These are phyloP conservation scores for Nicotiana otophora DNA, from an alignment of 257 asterid species.

Conservation along the genomic window DNA sequence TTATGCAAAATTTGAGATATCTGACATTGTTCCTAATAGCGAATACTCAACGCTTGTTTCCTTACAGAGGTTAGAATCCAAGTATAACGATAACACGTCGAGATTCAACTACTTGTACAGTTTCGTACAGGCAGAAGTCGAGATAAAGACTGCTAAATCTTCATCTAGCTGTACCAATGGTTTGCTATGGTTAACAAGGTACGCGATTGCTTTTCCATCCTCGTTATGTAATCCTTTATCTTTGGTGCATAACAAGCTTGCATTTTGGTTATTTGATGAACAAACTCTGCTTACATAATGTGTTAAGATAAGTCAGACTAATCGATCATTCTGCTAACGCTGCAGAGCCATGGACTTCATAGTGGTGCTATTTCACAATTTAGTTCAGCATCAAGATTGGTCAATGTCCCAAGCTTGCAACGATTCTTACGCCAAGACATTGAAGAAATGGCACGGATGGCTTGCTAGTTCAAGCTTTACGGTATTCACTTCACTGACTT, in stretches of 20 bases:
- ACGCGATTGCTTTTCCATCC: background rate
- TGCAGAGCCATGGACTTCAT: slow-evolving; percentile 85
- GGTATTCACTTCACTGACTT: slow-evolving; percentile 28
- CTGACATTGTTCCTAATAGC: background rate
- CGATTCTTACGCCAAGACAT: slow-evolving; percentile 70
- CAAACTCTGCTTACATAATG: background rate
- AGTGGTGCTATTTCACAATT: slow-evolving; percentile 64
- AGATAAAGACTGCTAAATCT: slow-evolving; percentile 61
- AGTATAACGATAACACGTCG: slow-evolving; percentile 55
- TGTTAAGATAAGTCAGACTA: background rate
- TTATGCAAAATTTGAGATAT: background rate
- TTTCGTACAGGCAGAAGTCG: slow-evolving; percentile 84
- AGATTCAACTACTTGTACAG: slow-evolving; percentile 75
- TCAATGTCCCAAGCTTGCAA: slow-evolving; percentile 60
- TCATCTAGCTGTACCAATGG: slow-evolving; percentile 83
- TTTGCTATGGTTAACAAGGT: slow-evolving; percentile 92
- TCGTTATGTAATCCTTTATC: background rate
- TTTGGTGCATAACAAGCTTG: background rate
- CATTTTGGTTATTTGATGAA: background rate
- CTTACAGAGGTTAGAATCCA: slow-evolving; percentile 67
- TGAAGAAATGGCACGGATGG: slow-evolving; percentile 95
- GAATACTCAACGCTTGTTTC: background rate
- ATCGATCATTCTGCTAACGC: background rate
- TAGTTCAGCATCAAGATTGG: slow-evolving; percentile 65
- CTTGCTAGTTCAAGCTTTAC: slow-evolving; percentile 68